phyloP scores from a whole-genome alignment of 2,329 filamentous ascomycete genomes.

The Clarireedia homoeocarpa region DNA sequence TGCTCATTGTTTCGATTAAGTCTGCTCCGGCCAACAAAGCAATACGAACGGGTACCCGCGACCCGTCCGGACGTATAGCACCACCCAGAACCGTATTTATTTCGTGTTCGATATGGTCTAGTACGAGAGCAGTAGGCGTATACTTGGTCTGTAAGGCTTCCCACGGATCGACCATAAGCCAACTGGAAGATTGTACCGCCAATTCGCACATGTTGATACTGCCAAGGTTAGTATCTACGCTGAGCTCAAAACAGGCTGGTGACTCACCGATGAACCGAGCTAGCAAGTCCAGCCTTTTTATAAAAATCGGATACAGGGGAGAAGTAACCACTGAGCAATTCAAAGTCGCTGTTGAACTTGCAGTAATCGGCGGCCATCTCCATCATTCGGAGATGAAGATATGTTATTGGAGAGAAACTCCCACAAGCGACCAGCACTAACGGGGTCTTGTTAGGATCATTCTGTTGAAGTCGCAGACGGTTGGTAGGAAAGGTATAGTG shows the following conservation, averaged over 20 bases:
- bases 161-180: constrained; percentile 84
- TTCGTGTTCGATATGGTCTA: constrained; percentile 87
- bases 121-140: constrained; percentile 77
- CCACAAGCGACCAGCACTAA: constrained; percentile 63
- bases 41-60: constrained; percentile 57
- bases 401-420: constrained; percentile 67
- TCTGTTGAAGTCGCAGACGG: constrained; percentile 49
- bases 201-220: constrained; percentile 80
- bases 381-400: constrained; percentile 78
- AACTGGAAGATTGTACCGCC: constrained; percentile 67
- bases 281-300: constrained; percentile 73
- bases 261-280: constrained; percentile 56
- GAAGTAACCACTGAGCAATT: constrained; percentile 79
- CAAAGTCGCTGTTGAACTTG: constrained; percentile 67
- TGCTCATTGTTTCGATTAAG: constrained; percentile 63
- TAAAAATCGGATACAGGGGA: constrained; percentile 58
- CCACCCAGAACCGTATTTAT: constrained; percentile 75
- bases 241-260: no score
- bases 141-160: constrained; percentile 82
- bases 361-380: constrained; percentile 67
- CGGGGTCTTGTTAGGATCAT: constrained; percentile 48
- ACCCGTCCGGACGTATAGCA: constrained; percentile 59
- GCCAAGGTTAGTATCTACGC: constrained; percentile 1
- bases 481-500: constrained; percentile 52
- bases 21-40: constrained; percentile 75